These are phyloP conservation scores for Domatiomyces catenatus DNA, from an alignment of 2,329 filamentous ascomycete species.

Conservation along the genomic window DNA sequence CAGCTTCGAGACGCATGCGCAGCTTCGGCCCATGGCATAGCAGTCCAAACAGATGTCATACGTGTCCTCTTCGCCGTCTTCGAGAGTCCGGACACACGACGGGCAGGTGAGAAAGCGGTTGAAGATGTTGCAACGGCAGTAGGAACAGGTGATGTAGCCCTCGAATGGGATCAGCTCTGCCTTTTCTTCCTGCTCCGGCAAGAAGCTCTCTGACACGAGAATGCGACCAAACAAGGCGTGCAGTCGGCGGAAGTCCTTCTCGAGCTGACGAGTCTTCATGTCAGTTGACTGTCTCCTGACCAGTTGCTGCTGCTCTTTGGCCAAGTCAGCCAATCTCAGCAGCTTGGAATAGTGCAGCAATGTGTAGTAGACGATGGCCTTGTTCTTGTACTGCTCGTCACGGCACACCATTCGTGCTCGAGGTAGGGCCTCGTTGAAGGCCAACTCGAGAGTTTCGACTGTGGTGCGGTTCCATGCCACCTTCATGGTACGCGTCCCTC, in stretches of 20 bases:
- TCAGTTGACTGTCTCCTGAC: conserved; percentile 27
- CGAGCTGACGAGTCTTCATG: conserved; percentile 52
- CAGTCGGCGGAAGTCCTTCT: conserved; percentile 66
- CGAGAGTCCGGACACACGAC: conserved; percentile 54
- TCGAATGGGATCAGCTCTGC: conserved; percentile 70
- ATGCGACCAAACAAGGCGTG: conserved; percentile 66
- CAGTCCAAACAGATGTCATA: conserved; percentile 98
- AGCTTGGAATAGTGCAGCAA: conserved; percentile 58
- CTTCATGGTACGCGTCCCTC: conserved; percentile 89
- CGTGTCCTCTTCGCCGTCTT: conserved; percentile 59
- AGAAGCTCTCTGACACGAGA: conserved; percentile 74
- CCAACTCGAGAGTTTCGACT: conserved; percentile 74
- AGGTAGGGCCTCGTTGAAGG: conserved; percentile 71
- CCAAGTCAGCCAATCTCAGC: conserved; percentile 42
- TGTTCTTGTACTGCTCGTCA: conserved; percentile 98
- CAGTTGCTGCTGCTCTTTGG: conserved; percentile 26
- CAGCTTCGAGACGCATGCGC: conserved; percentile 68
- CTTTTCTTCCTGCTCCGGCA: conserved; percentile 42
- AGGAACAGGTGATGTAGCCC: conserved; percentile 86
- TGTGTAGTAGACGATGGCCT: conserved; percentile 82
- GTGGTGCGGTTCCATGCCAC: conserved; percentile 96
- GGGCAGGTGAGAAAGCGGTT: conserved; percentile 92
- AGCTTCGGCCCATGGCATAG: conserved; percentile 92
- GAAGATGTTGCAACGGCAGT: conserved; percentile 92
- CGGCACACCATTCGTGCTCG: conserved; percentile 82